Conservation (phyloP, 257 asterid genomes). For the Galeopsis tetrahit region DNA sequence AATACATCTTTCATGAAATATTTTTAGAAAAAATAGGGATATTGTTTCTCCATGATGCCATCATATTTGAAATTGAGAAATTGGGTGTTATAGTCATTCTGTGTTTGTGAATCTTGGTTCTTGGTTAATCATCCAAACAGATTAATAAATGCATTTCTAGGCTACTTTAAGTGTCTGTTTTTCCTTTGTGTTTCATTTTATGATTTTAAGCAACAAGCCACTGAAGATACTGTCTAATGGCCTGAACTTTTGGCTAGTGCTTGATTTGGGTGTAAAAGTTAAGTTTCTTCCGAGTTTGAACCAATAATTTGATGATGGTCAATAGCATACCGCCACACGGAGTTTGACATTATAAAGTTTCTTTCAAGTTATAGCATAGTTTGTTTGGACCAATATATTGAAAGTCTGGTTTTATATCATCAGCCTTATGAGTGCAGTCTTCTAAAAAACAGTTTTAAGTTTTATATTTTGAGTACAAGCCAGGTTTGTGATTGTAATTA, state of each 20-base stretch:
- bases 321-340: background rate
- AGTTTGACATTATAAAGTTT: background rate
- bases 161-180: background rate
- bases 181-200: background rate
- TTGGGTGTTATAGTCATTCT: background rate
- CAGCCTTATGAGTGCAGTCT: background rate
- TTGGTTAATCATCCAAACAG: slow-evolving; percentile 12
- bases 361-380: background rate
- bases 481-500: too few species aligned
- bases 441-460: background rate
- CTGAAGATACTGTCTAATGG: slow-evolving; percentile 12
- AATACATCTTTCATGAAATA: background rate
- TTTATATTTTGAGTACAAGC: too few species aligned
- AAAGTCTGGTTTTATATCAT: too few species aligned
- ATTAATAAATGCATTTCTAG: background rate
- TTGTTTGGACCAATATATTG: background rate
- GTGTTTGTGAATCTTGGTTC: background rate
- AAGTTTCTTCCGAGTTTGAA: background rate
- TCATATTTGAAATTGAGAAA: slow-evolving; percentile 11
- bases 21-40: background rate
- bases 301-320: background rate
- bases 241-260: background rate
- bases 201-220: background rate
- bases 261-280: slow-evolving; percentile 17
- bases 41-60: slow-evolving; percentile 7